Percentiles rank a stretch among this genome's conserved stretches.
Evolutionary conservation across 129 eudicot species (phyloP).

Genomic region (Pulicaria dysenterica): DNA sequence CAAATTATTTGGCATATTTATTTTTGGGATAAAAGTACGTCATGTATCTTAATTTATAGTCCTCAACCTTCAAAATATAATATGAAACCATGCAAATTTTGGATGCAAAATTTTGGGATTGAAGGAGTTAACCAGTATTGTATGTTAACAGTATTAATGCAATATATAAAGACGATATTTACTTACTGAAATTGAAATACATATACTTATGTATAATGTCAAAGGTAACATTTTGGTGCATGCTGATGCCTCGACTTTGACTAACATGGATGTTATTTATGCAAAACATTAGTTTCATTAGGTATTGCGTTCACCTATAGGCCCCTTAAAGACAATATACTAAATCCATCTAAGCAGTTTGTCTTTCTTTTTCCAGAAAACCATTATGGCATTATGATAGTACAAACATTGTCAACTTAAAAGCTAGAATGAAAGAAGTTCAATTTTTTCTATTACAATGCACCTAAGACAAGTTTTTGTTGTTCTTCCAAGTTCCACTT

Average conservation of each 20-base stretch:
- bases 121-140: not conserved
- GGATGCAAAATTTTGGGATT: not conserved
- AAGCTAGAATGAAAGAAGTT: not conserved
- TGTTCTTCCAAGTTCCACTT: conserved; percentile 5
- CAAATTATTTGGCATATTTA: not conserved
- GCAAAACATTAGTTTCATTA: not conserved
- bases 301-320: not conserved
- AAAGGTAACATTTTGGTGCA: not conserved
- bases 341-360: not conserved
- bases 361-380: not conserved
- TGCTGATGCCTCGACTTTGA: not conserved
- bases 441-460: not conserved
- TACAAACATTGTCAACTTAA: not conserved
- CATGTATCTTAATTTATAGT: not conserved
- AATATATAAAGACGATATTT: not conserved
- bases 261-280: not conserved
- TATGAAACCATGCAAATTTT: not conserved
- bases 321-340: not conserved
- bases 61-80: not conserved
- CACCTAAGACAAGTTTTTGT: not conserved
- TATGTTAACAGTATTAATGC: not conserved
- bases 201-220: not conserved
- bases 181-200: not conserved
- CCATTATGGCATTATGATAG: conserved; percentile 9
- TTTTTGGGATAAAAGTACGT: not conserved